These are phyloP conservation scores for Flueggea neowawraea DNA, from an alignment of 441 rosid genomes.

Conservation along the genomic window DNA sequence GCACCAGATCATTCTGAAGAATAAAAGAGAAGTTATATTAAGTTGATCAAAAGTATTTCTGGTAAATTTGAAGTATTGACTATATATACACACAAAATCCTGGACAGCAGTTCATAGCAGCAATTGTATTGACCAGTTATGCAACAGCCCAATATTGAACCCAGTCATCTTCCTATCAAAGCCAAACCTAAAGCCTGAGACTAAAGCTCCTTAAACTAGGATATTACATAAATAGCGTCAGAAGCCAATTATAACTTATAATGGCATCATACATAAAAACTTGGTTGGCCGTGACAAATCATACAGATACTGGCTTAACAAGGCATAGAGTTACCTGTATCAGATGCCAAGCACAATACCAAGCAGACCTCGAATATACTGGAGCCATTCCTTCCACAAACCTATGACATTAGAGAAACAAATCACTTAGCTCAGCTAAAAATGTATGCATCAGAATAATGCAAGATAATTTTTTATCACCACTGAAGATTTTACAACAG, in stretches of 20 bases:
- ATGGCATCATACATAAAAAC: not conserved
- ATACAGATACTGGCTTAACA: not conserved
- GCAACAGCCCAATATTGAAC: too few species aligned
- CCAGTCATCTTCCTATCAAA: too few species aligned
- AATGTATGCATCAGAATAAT: not conserved
- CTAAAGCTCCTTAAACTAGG: not conserved
- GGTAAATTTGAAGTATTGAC: too few species aligned
- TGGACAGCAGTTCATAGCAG: too few species aligned
- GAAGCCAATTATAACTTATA: not conserved
- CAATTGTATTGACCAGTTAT: too few species aligned
- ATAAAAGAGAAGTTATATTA: slow-evolving; percentile 2
- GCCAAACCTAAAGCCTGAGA: too few species aligned
- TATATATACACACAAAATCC: too few species aligned
- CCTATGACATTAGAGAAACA: slow-evolving; percentile 28
- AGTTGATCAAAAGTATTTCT: too few species aligned
- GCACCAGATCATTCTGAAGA: slow-evolving; percentile 82
- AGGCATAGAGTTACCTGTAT: slow-evolving; percentile 61
- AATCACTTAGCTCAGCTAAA: slow-evolving; percentile 4
- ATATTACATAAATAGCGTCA: not conserved
- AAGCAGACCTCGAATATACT: slow-evolving; percentile 91
- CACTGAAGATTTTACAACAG: not conserved
- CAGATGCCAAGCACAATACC: slow-evolving; percentile 99
- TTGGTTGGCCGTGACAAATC: not conserved
- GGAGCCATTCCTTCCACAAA: slow-evolving; percentile 99
- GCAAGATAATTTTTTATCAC: slow-evolving; percentile 7